Evolutionary conservation across 352 stramenopile genomes (phyloP).

Genomic region (Globisporangium splendens): DNA sequence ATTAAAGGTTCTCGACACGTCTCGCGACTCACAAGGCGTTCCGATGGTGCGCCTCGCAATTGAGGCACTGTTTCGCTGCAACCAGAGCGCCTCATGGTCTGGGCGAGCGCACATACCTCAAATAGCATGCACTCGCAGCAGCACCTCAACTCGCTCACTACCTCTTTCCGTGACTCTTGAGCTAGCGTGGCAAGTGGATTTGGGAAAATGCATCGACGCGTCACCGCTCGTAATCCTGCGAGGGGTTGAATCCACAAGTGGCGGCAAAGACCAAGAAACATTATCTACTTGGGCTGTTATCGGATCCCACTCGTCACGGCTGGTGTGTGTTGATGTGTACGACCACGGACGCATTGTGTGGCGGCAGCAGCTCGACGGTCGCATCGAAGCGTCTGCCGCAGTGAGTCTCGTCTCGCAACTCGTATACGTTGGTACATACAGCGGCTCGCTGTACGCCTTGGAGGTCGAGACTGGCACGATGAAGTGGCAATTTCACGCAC

Average conservation of each 20-base stretch:
- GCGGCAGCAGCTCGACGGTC: slow-evolving; percentile 41
- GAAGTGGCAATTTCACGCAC: slow-evolving; percentile 32
- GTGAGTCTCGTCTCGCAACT: slow-evolving; percentile 25
- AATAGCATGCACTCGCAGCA: not conserved
- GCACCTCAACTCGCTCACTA: not conserved
- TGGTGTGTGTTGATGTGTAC: slow-evolving; percentile 44
- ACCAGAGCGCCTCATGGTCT: slow-evolving; percentile 17
- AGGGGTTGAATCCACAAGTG: not conserved
- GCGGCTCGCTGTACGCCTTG: slow-evolving; percentile 42
- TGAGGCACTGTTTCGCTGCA: slow-evolving; percentile 19
- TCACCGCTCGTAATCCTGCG: slow-evolving; percentile 47
- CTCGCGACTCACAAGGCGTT: no score
- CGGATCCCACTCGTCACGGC: slow-evolving; percentile 41
- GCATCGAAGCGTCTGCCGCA: slow-evolving; percentile 50
- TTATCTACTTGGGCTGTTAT: slow-evolving; percentile 29
- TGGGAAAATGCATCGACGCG: slow-evolving; percentile 62
- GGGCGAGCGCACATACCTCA: not conserved
- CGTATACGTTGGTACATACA: slow-evolving; percentile 56
- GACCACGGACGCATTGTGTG: slow-evolving; percentile 24
- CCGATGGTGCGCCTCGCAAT: not conserved
- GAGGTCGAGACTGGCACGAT: slow-evolving; percentile 24
- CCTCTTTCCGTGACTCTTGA: not conserved
- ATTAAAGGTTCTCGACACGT: no score
- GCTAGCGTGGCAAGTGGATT: slow-evolving; percentile 29
- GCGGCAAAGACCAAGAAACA: not conserved